Percentiles rank a stretch among this genome's conserved stretches.
Conservation (phyloP, 2,329 filamentous ascomycete genomes). For the Orbilia ellipsospora region DNA sequence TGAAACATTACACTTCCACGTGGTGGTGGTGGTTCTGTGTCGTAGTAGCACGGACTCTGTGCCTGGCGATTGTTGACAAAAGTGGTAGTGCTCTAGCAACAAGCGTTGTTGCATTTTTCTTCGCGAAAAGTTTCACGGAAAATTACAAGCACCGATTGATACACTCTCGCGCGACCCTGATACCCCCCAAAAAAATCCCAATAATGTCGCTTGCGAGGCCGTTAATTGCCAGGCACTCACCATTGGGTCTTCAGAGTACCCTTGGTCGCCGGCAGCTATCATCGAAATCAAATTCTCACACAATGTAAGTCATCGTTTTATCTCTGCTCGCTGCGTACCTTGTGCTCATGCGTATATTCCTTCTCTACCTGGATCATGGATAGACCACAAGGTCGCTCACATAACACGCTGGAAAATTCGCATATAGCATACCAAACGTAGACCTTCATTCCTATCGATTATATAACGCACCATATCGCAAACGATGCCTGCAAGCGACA, state of each 20-base stretch:
- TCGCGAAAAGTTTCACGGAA: conserved; percentile 30
- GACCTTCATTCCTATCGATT: no score
- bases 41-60: no score
- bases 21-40: background rate
- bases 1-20: background rate
- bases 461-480: background rate
- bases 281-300: background rate
- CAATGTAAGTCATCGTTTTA: conserved; percentile 3
- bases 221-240: conserved; percentile 20
- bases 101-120: conserved; percentile 40
- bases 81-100: no score
- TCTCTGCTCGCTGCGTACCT: background rate
- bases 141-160: conserved; percentile 11
- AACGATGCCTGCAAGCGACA: conserved; percentile 2
- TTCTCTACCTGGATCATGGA: conserved; percentile 16
- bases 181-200: background rate
- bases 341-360: conserved; percentile 23
- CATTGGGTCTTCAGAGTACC: conserved; percentile 21
- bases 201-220: conserved; percentile 45
- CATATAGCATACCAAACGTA: no score
- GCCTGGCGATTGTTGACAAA: no score
- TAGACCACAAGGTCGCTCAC: background rate
- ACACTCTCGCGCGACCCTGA: background rate
- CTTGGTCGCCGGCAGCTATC: conserved; percentile 20
- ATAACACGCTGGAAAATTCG: background rate